Conservation (phyloP, 257 asterid species). For the Vinca minor region DNA sequence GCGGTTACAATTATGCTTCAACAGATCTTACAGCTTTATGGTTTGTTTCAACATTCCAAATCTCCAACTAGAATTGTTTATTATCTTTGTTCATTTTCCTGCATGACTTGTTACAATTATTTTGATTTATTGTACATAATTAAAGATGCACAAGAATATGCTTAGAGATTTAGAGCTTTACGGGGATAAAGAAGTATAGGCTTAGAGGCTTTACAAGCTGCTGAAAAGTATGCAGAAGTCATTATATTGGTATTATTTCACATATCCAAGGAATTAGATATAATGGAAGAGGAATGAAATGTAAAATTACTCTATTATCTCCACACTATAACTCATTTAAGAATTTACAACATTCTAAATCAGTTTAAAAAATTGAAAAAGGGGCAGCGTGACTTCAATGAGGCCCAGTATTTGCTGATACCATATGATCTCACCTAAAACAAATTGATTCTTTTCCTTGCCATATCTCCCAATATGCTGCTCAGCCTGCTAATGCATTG, state of each 20-base stretch:
- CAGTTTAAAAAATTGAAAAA: too few species aligned
- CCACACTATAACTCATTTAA: background rate
- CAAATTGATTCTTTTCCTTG: background rate
- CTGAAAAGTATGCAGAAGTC: background rate
- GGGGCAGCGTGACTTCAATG: too few species aligned
- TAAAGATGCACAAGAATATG: background rate
- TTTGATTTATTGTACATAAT: background rate
- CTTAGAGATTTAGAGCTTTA: background rate
- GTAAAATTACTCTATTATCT: background rate
- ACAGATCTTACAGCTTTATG: conserved; percentile 90
- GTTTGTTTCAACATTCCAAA: conserved; percentile 33
- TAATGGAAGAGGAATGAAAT: background rate
- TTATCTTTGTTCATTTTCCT: background rate
- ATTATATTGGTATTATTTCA: background rate
- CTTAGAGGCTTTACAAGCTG: background rate
- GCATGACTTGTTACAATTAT: background rate
- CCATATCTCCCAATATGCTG: background rate
- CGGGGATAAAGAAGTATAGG: background rate
- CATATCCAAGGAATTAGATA: background rate
- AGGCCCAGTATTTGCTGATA: background rate
- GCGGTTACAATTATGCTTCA: conserved; percentile 92
- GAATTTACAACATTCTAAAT: too few species aligned
- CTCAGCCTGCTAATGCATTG: background rate
- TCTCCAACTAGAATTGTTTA: background rate
- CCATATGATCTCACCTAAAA: background rate